Evolutionary conservation across 441 rosid species (phyloP).

Genomic region (Kokia cookei): DNA sequence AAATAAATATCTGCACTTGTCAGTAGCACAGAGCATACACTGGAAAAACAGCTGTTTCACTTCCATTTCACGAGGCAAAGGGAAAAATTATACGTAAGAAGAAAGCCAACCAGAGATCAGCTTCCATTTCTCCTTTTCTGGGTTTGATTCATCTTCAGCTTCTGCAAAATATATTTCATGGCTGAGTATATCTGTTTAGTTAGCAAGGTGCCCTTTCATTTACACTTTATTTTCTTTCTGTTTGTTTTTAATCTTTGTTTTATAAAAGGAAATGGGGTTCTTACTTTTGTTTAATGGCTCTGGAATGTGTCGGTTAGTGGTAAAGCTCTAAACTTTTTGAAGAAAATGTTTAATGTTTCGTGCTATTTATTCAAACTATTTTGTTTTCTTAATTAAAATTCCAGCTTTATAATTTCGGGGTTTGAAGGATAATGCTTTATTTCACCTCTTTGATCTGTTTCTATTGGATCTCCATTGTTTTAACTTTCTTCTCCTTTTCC

Average conservation of each 20-base stretch:
- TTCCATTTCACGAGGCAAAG: slow-evolving; percentile 6
- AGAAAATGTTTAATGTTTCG: background rate
- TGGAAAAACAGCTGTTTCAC: background rate
- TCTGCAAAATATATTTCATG: slow-evolving; percentile 29
- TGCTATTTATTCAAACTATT: background rate
- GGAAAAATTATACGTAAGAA: background rate
- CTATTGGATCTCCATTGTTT: slow-evolving; percentile 6
- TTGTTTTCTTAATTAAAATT: background rate
- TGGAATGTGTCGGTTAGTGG: background rate
- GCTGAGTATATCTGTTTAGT: slow-evolving; percentile 51
- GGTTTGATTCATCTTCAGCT: slow-evolving; percentile 15
- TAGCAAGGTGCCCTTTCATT: slow-evolving; percentile 42
- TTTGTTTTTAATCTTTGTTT: background rate
- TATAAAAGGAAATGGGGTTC: background rate
- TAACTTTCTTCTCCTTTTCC: slow-evolving; percentile 15
- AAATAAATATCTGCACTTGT: background rate
- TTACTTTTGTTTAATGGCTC: slow-evolving; percentile 5
- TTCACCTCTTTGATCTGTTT: slow-evolving; percentile 7
- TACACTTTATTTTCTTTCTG: background rate
- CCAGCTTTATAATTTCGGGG: slow-evolving; percentile 1
- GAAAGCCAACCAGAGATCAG: background rate
- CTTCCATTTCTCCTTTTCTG: background rate
- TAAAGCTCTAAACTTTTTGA: background rate
- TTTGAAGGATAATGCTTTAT: slow-evolving; percentile 3
- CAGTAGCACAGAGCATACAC: background rate